Conservation (phyloP, 768 basidiomycete species). For the Lenzites betulinus region DNA sequence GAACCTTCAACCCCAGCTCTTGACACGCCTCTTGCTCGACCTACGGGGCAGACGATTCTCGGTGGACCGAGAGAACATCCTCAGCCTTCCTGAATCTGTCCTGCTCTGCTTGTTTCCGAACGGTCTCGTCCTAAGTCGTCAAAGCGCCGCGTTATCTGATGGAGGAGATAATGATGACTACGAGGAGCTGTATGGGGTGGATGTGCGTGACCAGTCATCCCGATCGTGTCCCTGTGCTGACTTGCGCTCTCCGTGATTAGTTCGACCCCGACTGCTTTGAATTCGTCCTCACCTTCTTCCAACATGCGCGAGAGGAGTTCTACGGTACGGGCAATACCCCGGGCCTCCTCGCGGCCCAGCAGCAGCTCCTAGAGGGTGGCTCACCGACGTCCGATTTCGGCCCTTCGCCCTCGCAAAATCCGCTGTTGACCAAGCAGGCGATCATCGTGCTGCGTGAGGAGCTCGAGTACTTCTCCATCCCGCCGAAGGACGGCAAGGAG, state of each 20-base stretch:
- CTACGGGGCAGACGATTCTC: slow-evolving; percentile 89
- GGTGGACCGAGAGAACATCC: slow-evolving; percentile 95
- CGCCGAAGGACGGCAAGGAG: slow-evolving; percentile 64
- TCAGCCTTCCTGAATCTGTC: slow-evolving; percentile 98
- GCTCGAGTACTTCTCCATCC: slow-evolving; percentile 97
- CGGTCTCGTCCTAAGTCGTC: slow-evolving; percentile 89
- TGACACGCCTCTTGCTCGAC: slow-evolving; percentile 89
- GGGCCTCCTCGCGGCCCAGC: slow-evolving; percentile 77
- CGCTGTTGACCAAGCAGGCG: slow-evolving; percentile 92
- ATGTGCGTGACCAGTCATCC: slow-evolving; percentile 60
- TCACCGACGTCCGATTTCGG: slow-evolving; percentile 58
- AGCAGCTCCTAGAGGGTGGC: slow-evolving; percentile 73
- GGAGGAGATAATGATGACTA: slow-evolving; percentile 75
- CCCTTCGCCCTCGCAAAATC: slow-evolving; percentile 78
- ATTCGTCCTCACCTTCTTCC: slow-evolving; percentile 92
- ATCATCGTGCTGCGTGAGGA: slow-evolving; percentile 98
- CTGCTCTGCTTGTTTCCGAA: slow-evolving; percentile 96
- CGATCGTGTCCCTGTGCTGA: slow-evolving; percentile 8
- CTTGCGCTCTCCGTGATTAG: slow-evolving; percentile 41
- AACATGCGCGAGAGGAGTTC: slow-evolving; percentile 83
- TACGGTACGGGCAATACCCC: slow-evolving; percentile 73
- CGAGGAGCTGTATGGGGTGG: slow-evolving; percentile 94
- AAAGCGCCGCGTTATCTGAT: slow-evolving; percentile 74
- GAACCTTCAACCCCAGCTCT: slow-evolving; percentile 81
- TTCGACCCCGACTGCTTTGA: slow-evolving; percentile 97